phyloP scores from a whole-genome alignment of 352 stramenopile genomes.

The Phytophthora europaea region DNA sequence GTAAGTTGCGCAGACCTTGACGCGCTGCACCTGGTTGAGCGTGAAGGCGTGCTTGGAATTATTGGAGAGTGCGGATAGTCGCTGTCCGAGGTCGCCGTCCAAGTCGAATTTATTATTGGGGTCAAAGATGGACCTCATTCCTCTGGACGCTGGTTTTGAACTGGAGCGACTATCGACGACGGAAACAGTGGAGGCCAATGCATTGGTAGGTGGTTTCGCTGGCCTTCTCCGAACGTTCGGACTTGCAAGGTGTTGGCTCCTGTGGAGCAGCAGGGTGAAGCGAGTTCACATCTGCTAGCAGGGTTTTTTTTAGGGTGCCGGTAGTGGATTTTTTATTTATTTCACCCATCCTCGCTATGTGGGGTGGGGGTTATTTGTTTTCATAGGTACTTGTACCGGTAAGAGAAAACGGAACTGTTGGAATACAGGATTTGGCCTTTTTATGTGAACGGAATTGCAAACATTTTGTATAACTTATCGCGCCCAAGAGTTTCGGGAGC shows the following conservation, averaged over 20 bases:
- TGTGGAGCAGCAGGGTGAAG: conserved; percentile 3
- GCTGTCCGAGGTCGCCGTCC: conserved; percentile 23
- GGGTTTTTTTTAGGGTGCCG: no score
- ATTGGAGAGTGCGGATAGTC: conserved; percentile 60
- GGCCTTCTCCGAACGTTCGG: conserved; percentile 26
- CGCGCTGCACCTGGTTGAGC: conserved; percentile 72
- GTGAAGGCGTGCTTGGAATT: conserved; percentile 60
- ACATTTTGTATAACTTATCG: no score
- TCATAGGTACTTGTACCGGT: no score
- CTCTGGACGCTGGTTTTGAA: conserved; percentile 9
- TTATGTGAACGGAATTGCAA: no score
- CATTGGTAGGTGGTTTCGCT: conserved; percentile 16
- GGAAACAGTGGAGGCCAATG: conserved; percentile 6
- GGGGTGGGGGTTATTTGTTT: no score
- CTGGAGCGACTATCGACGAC: conserved; percentile 12
- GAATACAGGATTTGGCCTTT: no score
- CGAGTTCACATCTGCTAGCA: conserved; percentile 2
- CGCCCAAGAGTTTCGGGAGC: no score
- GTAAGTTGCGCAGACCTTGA: conserved; percentile 52
- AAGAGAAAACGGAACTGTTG: no score
- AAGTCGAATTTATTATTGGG: conserved; percentile 9
- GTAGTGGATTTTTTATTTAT: no score
- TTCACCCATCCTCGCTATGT: no score
- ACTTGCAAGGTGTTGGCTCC: not conserved
- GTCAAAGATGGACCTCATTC: conserved; percentile 28